Percentiles rank a stretch among this genome's conserved stretches.
Evolutionary conservation across 257 asterid genomes (phyloP).

Genomic region (Solanum tarijense): DNA sequence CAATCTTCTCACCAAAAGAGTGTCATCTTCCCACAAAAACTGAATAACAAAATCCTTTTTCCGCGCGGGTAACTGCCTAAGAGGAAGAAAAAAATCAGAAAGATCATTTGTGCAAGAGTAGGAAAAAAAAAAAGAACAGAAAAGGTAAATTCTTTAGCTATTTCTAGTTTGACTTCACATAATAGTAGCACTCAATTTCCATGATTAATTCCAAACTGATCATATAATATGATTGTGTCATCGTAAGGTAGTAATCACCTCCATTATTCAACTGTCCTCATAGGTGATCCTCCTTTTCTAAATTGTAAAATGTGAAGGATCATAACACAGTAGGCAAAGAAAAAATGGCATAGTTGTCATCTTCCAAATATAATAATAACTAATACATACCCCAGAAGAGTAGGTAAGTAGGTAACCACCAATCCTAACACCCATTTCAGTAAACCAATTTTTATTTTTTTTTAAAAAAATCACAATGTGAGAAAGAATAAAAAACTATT

Average conservation of each 20-base stretch:
- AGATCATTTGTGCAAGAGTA: neutral
- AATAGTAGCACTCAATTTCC: neutral
- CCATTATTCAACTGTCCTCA: neutral
- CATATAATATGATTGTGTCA: neutral
- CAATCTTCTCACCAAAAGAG: neutral
- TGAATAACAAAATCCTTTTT: neutral
- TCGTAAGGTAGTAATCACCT: neutral
- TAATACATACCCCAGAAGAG: conserved; percentile 1
- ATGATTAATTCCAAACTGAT: neutral
- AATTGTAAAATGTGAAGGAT: neutral
- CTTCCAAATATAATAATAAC: neutral
- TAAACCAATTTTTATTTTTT: neutral
- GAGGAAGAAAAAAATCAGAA: neutral
- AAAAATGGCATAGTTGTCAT: conserved; percentile 7
- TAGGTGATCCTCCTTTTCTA: neutral
- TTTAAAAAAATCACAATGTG: neutral
- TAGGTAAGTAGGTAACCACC: conserved; percentile 16
- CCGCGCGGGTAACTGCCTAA: neutral
- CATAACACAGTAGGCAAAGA: conserved; percentile 7
- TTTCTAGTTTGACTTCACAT: conserved; percentile 15
- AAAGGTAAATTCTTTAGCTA: neutral
- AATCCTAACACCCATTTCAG: neutral
- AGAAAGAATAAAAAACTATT: neutral
- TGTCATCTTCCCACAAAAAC: neutral
- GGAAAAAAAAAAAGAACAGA: neutral